A percentile compares a stretch with the other conserved stretches of the same genome.
phyloP scores from a whole-genome alignment of 345 rosid genomes.

The Eucalyptus sideroxylon region DNA sequence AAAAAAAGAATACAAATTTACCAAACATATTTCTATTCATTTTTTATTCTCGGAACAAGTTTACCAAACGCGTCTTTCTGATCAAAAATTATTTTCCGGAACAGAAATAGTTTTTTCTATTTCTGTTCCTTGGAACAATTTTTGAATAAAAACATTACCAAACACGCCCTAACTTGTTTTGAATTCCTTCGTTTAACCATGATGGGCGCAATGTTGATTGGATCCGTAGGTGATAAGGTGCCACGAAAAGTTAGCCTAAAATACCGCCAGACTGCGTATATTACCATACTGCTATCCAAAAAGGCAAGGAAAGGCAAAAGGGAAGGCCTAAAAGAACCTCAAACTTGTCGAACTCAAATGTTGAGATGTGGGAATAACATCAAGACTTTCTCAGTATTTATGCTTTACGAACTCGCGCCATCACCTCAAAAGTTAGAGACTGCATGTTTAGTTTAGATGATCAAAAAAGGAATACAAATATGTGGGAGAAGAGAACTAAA shows the following conservation, averaged over 20 bases:
- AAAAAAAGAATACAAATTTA: too few species aligned
- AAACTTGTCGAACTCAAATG: background rate
- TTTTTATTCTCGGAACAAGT: too few species aligned
- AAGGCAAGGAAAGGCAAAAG: background rate
- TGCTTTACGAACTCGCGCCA: background rate
- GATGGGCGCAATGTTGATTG: too few species aligned
- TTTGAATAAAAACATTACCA: too few species aligned
- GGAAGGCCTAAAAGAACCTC: background rate
- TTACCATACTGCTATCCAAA: background rate
- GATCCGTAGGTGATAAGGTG: too few species aligned
- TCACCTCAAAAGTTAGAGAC: background rate
- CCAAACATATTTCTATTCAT: too few species aligned
- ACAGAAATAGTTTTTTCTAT: too few species aligned
- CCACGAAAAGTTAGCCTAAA: background rate
- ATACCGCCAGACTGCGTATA: background rate
- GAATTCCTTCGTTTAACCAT: too few species aligned
- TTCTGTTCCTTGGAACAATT: too few species aligned
- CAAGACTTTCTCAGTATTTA: background rate
- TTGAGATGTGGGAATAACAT: background rate
- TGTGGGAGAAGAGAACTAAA: background rate
- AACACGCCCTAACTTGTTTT: too few species aligned
- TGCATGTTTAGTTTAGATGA: background rate
- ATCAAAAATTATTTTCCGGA: too few species aligned
- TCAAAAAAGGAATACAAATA: background rate
- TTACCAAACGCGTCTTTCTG: too few species aligned